Evolutionary conservation across 257 asterid genomes (phyloP).

Genomic region (Gentiana dahurica): DNA sequence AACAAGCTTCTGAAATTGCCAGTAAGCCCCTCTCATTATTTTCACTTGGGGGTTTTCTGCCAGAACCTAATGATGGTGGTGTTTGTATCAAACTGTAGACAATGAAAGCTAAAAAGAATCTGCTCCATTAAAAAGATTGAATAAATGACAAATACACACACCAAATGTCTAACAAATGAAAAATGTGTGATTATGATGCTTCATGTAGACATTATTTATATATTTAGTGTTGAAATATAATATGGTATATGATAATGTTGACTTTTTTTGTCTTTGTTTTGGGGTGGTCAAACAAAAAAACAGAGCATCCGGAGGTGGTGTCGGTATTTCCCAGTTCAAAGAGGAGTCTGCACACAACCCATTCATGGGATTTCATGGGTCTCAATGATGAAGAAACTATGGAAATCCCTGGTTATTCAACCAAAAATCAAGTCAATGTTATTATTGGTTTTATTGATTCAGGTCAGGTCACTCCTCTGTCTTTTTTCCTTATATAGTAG

Average conservation of each 20-base stretch:
- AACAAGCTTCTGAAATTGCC: conserved; percentile 73
- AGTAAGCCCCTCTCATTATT: conserved; percentile 24
- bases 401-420: conserved; percentile 89
- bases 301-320: conserved; percentile 94
- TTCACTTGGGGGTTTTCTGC: not conserved
- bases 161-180: too few relatives aligned
- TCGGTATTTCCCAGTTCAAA: conserved; percentile 79
- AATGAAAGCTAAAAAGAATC: too few relatives aligned
- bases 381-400: conserved; percentile 64
- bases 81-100: too few relatives aligned
- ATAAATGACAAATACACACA: not conserved
- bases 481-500: not conserved
- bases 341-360: conserved; percentile 86
- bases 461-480: conserved; percentile 61
- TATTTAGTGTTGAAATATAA: not conserved
- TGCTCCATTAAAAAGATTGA: not conserved
- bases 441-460: conserved; percentile 91
- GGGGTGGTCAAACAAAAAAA: conserved; percentile 18
- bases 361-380: conserved; percentile 99
- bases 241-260: not conserved
- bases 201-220: too few relatives aligned
- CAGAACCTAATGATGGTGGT: too few relatives aligned
- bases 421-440: conserved; percentile 87
- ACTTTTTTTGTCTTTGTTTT: conserved; percentile 3
- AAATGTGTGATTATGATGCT: too few relatives aligned